These are phyloP conservation scores for Dovyalis caffra DNA, from an alignment of 345 rosid species.

Conservation along the genomic window DNA sequence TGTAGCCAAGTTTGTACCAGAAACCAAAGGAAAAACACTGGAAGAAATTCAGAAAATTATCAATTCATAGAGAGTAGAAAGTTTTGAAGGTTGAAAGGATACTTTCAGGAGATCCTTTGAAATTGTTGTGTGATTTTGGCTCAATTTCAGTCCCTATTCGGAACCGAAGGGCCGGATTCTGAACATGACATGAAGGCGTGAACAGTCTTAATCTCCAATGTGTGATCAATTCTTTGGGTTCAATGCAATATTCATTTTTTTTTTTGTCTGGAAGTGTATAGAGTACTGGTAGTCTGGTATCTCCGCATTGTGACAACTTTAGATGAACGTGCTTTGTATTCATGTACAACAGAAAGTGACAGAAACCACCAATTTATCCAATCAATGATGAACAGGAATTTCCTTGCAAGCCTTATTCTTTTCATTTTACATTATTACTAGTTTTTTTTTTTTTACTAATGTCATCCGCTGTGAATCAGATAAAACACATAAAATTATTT, in stretches of 20 bases:
- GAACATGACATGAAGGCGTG: not conserved
- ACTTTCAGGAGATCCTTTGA: not conserved
- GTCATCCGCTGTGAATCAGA: too few relatives aligned
- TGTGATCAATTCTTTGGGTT: too few relatives aligned
- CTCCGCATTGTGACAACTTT: too few relatives aligned
- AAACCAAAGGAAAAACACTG: conserved; percentile 89
- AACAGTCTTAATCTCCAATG: too few relatives aligned
- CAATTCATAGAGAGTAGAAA: conserved; percentile 35
- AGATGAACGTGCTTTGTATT: too few relatives aligned
- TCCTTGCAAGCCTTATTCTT: not conserved
- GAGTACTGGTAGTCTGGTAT: too few relatives aligned
- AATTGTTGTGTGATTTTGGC: not conserved
- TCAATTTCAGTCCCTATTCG: not conserved
- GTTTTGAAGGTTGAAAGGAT: not conserved
- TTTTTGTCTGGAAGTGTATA: too few relatives aligned
- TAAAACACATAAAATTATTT: too few relatives aligned
- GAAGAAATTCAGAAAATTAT: conserved; percentile 84
- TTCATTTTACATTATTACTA: too few relatives aligned
- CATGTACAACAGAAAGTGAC: too few relatives aligned
- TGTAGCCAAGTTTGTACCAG: conserved; percentile 78
- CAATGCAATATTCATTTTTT: too few relatives aligned
- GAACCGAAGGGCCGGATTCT: not conserved
- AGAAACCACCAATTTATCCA: not conserved
- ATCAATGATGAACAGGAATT: not conserved
- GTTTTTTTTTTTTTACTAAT: too few relatives aligned